A percentile compares a stretch with the other conserved stretches of the same genome.
Evolutionary conservation across 1,284 basidiomycete genomes (phyloP).

Genomic region (Cutaneotrichosporon spelunceum): DNA sequence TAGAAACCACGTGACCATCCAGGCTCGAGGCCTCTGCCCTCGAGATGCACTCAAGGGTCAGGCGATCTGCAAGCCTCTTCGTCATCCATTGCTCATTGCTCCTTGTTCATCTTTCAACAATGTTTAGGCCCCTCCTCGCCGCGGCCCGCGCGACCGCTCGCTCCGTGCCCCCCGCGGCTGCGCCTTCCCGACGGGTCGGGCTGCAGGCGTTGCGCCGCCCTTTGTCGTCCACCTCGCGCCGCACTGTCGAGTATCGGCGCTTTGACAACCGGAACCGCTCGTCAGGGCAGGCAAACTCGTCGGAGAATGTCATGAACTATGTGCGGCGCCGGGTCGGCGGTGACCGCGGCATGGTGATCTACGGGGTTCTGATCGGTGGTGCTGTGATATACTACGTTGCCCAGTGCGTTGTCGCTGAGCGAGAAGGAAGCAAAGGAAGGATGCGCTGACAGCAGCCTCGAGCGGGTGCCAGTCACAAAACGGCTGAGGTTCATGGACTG

Average conservation of each 20-base stretch:
- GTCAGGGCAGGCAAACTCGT: constrained; percentile 15
- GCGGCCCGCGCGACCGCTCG: background rate
- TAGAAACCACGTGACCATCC: background rate
- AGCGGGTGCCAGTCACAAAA: constrained; percentile 76
- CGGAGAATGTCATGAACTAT: constrained; percentile 27
- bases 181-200: background rate
- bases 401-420: constrained; percentile 56
- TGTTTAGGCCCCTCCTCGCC: background rate
- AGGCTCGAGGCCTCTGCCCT: too few species aligned
- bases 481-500: constrained; percentile 80
- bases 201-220: background rate
- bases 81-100: background rate
- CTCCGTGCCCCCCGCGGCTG: background rate
- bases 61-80: background rate
- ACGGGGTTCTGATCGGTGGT: constrained; percentile 46
- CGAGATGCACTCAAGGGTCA: background rate
- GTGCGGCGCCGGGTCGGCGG: constrained; percentile 42
- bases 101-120: too few species aligned
- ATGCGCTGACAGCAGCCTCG: constrained; percentile 58
- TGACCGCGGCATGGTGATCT: constrained; percentile 43
- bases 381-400: constrained; percentile 59
- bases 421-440: background rate
- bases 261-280: constrained; percentile 23
- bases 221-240: constrained; percentile 1
- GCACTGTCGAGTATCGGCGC: constrained; percentile 34